Percentiles rank a stretch among this genome's conserved stretches.
Evolutionary conservation across 1,284 basidiomycete genomes (phyloP).

Genomic region (Ustilago xerochloae): DNA sequence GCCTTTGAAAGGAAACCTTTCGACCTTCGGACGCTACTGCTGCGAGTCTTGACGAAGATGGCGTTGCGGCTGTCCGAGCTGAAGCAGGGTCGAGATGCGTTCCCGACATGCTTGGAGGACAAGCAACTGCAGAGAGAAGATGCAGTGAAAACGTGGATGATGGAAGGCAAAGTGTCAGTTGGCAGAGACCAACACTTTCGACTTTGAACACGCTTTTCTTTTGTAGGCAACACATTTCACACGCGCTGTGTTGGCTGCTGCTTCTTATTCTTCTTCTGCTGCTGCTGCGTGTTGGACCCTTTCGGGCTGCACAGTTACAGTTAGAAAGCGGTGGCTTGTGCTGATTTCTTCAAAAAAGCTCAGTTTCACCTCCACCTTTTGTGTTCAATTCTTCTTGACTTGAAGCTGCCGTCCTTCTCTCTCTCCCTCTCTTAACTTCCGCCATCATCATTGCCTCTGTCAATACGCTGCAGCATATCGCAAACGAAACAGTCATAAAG

Average conservation of each 20-base stretch:
- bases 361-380: slow-evolving; percentile 3
- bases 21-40: slow-evolving; percentile 12
- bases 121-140: not conserved
- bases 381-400: not conserved
- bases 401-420: not conserved
- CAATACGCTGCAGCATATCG: not conserved
- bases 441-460: not conserved
- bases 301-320: not conserved
- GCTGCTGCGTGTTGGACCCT: slow-evolving; percentile 2
- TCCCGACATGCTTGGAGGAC: slow-evolving; percentile 11
- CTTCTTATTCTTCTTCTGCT: not conserved
- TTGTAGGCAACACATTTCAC: not conserved
- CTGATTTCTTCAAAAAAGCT: not conserved
- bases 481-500: not conserved
- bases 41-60: not conserved
- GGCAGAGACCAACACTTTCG: slow-evolving; percentile 31
- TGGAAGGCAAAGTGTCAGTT: not conserved
- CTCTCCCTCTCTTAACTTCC: too few species aligned
- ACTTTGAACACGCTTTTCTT: not conserved
- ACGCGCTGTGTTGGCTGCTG: too few species aligned
- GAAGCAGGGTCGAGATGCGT: not conserved
- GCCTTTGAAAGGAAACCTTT: slow-evolving; percentile 40
- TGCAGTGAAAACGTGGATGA: not conserved
- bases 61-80: not conserved
- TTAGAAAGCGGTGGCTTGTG: slow-evolving; percentile 1